Percentiles rank a stretch among this genome's conserved stretches.
phyloP scores from a whole-genome alignment of 139 green algal species.

The Asterochloris sp. region DNA sequence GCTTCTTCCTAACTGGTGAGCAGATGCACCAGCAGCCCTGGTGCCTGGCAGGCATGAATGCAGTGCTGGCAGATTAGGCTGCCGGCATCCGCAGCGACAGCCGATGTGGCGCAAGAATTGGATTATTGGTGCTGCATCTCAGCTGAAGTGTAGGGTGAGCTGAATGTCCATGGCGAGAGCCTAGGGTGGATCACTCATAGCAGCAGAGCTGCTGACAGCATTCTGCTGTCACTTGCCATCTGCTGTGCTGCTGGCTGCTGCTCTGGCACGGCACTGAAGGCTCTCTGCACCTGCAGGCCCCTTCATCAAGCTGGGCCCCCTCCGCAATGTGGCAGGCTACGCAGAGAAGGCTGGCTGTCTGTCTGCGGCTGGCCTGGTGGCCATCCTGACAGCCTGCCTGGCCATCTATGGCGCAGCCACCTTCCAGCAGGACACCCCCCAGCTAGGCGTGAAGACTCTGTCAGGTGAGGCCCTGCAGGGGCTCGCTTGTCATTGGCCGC shows the following conservation, averaged over 20 bases:
- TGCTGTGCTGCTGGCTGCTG: no score
- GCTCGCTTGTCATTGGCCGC: neutral
- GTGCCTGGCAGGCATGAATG: neutral
- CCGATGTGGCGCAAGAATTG: neutral
- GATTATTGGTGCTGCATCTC: no score
- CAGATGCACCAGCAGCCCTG: neutral
- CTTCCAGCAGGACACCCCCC: constrained; percentile 76
- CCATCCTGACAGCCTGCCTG: constrained; percentile 89
- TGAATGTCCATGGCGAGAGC: no score
- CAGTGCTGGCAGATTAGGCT: neutral
- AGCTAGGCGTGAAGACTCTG: constrained; percentile 90
- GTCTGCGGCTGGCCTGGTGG: constrained; percentile 83
- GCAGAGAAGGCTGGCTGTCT: constrained; percentile 84
- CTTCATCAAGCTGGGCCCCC: constrained; percentile 96
- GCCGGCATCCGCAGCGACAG: neutral
- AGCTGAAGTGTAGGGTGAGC: no score
- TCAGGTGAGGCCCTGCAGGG: constrained; percentile 25
- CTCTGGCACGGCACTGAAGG: no score
- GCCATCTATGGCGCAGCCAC: constrained; percentile 86
- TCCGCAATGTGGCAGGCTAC: constrained; percentile 70
- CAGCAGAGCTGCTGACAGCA: no score
- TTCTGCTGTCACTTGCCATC: no score
- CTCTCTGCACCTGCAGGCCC: constrained; percentile 51
- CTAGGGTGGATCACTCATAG: no score
- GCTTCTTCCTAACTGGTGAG: constrained; percentile 80